A percentile compares a stretch with the other conserved stretches of the same genome.
Evolutionary conservation across 495 filamentous ascomycete genomes (phyloP).

Genomic region (Aspergillus wentii): DNA sequence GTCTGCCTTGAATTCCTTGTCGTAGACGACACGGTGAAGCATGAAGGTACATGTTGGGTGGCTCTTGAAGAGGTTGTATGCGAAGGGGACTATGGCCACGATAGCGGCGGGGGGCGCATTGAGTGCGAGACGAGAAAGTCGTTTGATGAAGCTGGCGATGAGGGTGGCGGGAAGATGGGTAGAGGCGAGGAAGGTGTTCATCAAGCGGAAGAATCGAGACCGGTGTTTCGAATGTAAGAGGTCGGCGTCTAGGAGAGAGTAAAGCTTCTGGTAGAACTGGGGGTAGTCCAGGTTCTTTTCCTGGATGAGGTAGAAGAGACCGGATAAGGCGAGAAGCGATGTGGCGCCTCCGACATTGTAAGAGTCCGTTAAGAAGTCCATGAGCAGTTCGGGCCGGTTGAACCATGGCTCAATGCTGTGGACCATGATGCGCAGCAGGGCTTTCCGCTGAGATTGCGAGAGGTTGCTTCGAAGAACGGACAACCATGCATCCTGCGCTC

Average conservation of each 20-base stretch:
- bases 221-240: constrained; percentile 91
- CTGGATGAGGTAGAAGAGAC: constrained; percentile 91
- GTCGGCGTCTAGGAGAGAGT: constrained; percentile 79
- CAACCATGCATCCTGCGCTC: constrained; percentile 80
- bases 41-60: constrained; percentile 93
- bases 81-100: constrained; percentile 82
- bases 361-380: constrained; percentile 94
- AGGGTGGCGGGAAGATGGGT: constrained; percentile 87
- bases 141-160: constrained; percentile 94
- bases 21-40: constrained; percentile 73
- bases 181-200: constrained; percentile 88
- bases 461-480: constrained; percentile 60
- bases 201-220: constrained; percentile 84
- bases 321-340: constrained; percentile 83
- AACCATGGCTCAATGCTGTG: constrained; percentile 83
- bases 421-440: constrained; percentile 67
- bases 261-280: constrained; percentile 87
- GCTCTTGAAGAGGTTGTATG: constrained; percentile 89
- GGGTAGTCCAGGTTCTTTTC: constrained; percentile 95
- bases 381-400: constrained; percentile 75
- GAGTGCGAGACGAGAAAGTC: constrained; percentile 73
- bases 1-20: constrained; percentile 47
- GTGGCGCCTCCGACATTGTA: constrained; percentile 82
- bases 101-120: constrained; percentile 83
- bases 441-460: constrained; percentile 72